Evolutionary conservation across 148 eudicot genomes (phyloP), one percentile per base, ranked within the genome.

Genomic region (Spergularia bocconei): DNA sequence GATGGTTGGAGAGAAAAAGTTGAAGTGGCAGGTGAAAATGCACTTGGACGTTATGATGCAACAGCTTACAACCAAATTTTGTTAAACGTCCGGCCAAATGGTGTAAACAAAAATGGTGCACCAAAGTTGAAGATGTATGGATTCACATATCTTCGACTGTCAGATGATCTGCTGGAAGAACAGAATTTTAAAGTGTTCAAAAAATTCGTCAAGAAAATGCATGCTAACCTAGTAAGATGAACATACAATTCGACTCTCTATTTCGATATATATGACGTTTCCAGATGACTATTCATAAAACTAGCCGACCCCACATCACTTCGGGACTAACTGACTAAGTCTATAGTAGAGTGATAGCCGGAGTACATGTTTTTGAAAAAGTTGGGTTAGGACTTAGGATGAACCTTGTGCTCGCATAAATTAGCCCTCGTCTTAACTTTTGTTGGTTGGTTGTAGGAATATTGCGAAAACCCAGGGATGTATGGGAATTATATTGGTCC

Each of bases 201-300:
- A 13, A 85, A 77, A 15, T 86, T 93, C 41, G 95, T 91, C 77
- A 90, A 86, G 91, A 85, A 88, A 82, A 93, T 93, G 92, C 96
- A 91, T 81, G 91, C 91, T 59, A 86, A 91, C 67, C 82, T 72
- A 83, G 93, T 86, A 82, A 79, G 77, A 4, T 52, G 13, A 51
- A 16, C 15, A 13, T 29, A 44, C 7, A 44, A 44, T 44, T 44
- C 48, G 10, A 44, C 48, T 4, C 10, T 4, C 47, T 44, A 9
- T 44, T 44, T 29, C 3, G 36, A 29, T 29, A 29, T 29, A 29
- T 29, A 29, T 29, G 36, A 29, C 36, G 36, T 29, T 29, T 29
- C 36, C 36, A 29, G 2, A 29, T 29, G 36, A 29, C 36, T 29
- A 29, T 29, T 29, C 2, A 29, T 29, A 29, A 29, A 29, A 29